phyloP scores from a whole-genome alignment of 2,329 filamentous ascomycete genomes.

The Colletotrichum destructivum region DNA sequence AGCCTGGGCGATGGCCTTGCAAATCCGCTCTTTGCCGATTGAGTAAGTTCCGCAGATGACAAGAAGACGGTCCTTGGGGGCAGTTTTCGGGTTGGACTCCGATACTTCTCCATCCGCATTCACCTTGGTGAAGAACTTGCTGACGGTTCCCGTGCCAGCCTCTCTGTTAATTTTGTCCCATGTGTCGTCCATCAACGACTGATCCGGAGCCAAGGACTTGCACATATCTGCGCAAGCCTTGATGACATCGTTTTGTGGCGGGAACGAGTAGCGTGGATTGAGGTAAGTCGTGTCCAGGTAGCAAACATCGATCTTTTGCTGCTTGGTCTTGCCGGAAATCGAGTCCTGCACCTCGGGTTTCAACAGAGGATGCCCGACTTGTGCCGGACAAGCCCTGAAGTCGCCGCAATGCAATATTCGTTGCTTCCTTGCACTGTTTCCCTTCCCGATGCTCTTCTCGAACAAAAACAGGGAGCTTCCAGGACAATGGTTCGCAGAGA shows the following conservation, averaged over 20 bases:
- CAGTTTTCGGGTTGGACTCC: conserved; percentile 47
- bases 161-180: conserved; percentile 63
- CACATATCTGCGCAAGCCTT: conserved; percentile 90
- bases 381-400: conserved; percentile 90
- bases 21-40: conserved; percentile 98
- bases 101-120: conserved; percentile 50
- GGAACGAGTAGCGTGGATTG: conserved; percentile 95
- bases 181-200: conserved; percentile 62
- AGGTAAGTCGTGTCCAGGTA: conserved; percentile 98
- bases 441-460: conserved; percentile 79
- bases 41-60: conserved; percentile 97
- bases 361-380: conserved; percentile 86
- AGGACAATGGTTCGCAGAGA: conserved; percentile 96
- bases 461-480: conserved; percentile 96
- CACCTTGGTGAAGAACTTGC: conserved; percentile 66
- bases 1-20: conserved; percentile 90
- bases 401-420: conserved; percentile 96
- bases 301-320: conserved; percentile 94
- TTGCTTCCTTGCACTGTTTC: conserved; percentile 74
- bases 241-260: conserved; percentile 89
- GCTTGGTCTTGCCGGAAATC: conserved; percentile 77
- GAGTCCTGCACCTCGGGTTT: conserved; percentile 81
- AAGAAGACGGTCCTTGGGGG: conserved; percentile 74
- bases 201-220: conserved; percentile 79
- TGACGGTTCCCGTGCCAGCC: conserved; percentile 61